phyloP scores from a whole-genome alignment of 805 yeast genomes.

The Blastobotrys peoriensis region DNA sequence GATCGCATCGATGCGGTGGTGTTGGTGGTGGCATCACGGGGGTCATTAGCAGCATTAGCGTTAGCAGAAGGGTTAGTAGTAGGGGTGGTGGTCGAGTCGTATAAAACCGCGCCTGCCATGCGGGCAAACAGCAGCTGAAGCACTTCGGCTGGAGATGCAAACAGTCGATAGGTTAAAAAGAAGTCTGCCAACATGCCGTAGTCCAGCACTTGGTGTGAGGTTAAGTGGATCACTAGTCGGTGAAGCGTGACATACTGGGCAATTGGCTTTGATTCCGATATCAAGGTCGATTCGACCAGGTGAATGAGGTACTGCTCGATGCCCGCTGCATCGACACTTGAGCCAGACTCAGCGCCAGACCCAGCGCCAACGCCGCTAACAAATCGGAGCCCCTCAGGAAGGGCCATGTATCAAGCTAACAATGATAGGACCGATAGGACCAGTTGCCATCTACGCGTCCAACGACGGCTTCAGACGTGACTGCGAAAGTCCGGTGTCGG shows the following conservation, averaged over 20 bases:
- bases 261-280: constrained; percentile 4
- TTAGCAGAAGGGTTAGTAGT: background rate
- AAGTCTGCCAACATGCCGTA: constrained; percentile 79
- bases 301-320: too few relatives aligned
- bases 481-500: too few relatives aligned
- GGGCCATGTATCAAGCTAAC: background rate
- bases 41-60: background rate
- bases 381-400: background rate
- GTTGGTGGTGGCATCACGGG: constrained; percentile 9
- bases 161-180: constrained; percentile 74
- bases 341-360: background rate
- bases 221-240: constrained; percentile 34
- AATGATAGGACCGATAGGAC: too few relatives aligned
- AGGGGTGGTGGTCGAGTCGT: constrained; percentile 8
- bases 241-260: constrained; percentile 20
- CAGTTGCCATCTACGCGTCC: too few relatives aligned
- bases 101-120: constrained; percentile 59
- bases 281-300: constrained; percentile 11
- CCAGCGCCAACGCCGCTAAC: background rate
- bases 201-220: constrained; percentile 69
- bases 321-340: too few relatives aligned
- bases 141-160: constrained; percentile 52
- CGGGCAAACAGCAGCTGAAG: constrained; percentile 58
- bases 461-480: too few relatives aligned
- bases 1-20: background rate